A percentile compares a stretch with the other conserved stretches of the same genome.
phyloP scores from a whole-genome alignment of 345 rosid genomes.

The Euphorbia lathyris region DNA sequence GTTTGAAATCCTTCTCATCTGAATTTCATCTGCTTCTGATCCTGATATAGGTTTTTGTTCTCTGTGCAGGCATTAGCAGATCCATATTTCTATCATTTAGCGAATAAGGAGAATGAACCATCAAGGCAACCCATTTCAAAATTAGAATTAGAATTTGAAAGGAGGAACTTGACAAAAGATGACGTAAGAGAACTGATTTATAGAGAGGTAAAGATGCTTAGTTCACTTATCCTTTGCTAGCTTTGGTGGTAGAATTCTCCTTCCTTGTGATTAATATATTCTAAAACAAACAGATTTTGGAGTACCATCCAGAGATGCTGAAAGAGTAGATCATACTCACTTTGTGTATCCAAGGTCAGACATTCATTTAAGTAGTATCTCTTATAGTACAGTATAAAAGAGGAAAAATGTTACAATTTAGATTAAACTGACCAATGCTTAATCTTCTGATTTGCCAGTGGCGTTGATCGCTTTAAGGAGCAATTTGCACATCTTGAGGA shows the following conservation, averaged over 20 bases:
- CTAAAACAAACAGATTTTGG: conserved; percentile 63
- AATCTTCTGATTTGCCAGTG: conserved; percentile 38
- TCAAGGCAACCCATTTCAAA: conserved; percentile 80
- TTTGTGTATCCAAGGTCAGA: conserved; percentile 92
- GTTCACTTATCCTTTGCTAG: conserved; percentile 6
- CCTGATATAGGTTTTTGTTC: conserved; percentile 12
- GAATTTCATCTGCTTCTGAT: neutral
- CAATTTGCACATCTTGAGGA: conserved; percentile 92
- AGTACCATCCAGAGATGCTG: conserved; percentile 50
- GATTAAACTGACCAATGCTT: neutral
- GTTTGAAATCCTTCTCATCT: neutral
- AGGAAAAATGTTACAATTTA: neutral
- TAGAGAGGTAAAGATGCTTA: conserved; percentile 64
- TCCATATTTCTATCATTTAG: conserved; percentile 81
- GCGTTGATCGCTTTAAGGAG: conserved; percentile 71
- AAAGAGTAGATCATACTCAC: conserved; percentile 55
- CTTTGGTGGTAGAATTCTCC: conserved; percentile 9
- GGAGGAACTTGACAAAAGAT: conserved; percentile 71
- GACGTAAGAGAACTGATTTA: conserved; percentile 90
- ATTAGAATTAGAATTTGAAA: conserved; percentile 85
- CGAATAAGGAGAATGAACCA: conserved; percentile 67
- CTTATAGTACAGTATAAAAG: neutral
- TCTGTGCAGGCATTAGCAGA: conserved; percentile 74
- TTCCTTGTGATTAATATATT: conserved; percentile 13
- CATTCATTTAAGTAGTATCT: neutral